These are phyloP conservation scores for Isabelozyma heimii DNA, from an alignment of 805 yeast species.

Conservation along the genomic window DNA sequence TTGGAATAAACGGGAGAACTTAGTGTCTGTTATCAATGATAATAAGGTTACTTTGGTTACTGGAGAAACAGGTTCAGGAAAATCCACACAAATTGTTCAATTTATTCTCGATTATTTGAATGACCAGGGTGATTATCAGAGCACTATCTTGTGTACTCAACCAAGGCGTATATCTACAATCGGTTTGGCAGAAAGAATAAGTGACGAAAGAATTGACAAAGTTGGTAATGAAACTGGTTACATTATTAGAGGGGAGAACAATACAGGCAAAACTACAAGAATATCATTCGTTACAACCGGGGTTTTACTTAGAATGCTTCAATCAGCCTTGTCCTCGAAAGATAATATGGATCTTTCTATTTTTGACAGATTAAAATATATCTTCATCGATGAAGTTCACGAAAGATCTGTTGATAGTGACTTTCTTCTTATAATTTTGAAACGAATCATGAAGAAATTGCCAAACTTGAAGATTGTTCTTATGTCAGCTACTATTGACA, in stretches of 20 bases:
- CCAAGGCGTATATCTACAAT: constrained; percentile 95
- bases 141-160: constrained; percentile 82
- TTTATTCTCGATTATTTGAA: constrained; percentile 73
- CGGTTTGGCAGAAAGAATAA: constrained; percentile 89
- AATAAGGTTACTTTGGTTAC: constrained; percentile 76
- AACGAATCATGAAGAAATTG: constrained; percentile 49
- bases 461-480: constrained; percentile 66
- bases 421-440: constrained; percentile 73
- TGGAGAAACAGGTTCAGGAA: constrained; percentile 98
- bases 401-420: constrained; percentile 92
- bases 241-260: constrained; percentile 85
- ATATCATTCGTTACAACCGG: constrained; percentile 92
- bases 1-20: constrained; percentile 61
- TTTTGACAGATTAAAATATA: constrained; percentile 59
- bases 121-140: constrained; percentile 44
- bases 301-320: constrained; percentile 82
- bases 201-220: constrained; percentile 68
- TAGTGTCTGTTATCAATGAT: constrained; percentile 53
- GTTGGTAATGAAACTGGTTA: constrained; percentile 85
- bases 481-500: constrained; percentile 93
- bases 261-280: constrained; percentile 57
- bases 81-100: constrained; percentile 92
- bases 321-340: constrained; percentile 38
- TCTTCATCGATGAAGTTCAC: constrained; percentile 94
- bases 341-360: constrained; percentile 26